Conservation (phyloP, 2,329 filamentous ascomycete genomes). For the Microcyclosporella mali region DNA sequence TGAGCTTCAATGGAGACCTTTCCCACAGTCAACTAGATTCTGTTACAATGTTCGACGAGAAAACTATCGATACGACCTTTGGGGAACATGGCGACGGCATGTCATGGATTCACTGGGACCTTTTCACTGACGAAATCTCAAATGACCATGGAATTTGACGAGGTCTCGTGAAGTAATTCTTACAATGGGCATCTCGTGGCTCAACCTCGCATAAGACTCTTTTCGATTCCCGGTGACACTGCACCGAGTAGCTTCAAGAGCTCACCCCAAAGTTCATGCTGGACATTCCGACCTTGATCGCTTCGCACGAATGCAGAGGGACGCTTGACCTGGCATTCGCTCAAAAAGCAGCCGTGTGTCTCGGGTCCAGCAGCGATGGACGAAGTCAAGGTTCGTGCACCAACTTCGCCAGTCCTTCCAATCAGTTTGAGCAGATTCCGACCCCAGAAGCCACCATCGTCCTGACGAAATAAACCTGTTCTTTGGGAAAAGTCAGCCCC, state of each 20-base stretch:
- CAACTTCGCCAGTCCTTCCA: conserved; percentile 33
- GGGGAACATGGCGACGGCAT: not conserved
- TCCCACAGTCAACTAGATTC: no score
- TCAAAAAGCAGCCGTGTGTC: conserved; percentile 37
- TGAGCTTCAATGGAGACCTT: not conserved
- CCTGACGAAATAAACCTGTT: conserved; percentile 34
- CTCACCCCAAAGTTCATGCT: conserved; percentile 34
- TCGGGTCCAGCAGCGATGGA: conserved; percentile 28
- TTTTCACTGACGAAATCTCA: not conserved
- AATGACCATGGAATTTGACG: no score
- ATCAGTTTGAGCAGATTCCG: conserved; percentile 19
- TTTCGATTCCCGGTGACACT: not conserved
- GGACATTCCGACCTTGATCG: conserved; percentile 28
- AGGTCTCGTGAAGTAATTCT: no score
- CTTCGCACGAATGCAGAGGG: conserved; percentile 30
- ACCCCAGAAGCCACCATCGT: conserved; percentile 14
- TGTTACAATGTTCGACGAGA: no score
- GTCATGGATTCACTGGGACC: conserved; percentile 8
- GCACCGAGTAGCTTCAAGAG: conserved; percentile 21
- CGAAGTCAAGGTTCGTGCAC: conserved; percentile 35
- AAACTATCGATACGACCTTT: no score
- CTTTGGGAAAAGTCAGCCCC: no score
- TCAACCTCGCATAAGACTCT: no score
- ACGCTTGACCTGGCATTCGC: conserved; percentile 28
- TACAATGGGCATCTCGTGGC: no score